Evolutionary conservation across 2,329 filamentous ascomycete species (phyloP).

Genomic region (Penicillium sp.): DNA sequence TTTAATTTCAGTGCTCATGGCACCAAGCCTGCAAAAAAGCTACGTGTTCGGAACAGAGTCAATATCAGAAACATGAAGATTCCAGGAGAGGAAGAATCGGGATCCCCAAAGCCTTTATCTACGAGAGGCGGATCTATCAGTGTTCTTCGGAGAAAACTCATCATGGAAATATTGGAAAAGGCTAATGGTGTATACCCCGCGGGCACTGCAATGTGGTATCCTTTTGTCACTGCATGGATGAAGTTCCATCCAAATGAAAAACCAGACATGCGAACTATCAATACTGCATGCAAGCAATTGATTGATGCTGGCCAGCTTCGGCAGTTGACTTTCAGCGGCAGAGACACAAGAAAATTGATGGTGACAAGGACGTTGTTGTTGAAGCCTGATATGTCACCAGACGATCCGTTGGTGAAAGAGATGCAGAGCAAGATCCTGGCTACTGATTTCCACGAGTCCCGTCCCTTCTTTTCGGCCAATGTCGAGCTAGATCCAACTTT

Average conservation of each 20-base stretch:
- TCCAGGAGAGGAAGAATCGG: background rate
- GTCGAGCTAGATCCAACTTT: slow-evolving; percentile 39
- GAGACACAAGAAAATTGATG: slow-evolving; percentile 47
- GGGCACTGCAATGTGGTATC: slow-evolving; percentile 54
- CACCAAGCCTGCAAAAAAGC: background rate
- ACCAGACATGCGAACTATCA: slow-evolving; percentile 55
- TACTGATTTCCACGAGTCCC: slow-evolving; percentile 31
- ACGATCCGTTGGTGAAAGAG: slow-evolving; percentile 46
- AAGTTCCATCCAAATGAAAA: slow-evolving; percentile 43
- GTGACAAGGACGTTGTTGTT: slow-evolving; percentile 52
- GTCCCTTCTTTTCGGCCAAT: slow-evolving; percentile 46
- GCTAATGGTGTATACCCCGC: slow-evolving; percentile 57
- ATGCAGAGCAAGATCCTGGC: slow-evolving; percentile 53
- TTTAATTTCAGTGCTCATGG: background rate
- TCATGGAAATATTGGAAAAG: slow-evolving; percentile 54
- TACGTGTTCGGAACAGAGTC: background rate
- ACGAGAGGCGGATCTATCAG: slow-evolving; percentile 45
- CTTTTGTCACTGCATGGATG: slow-evolving; percentile 55
- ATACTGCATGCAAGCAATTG: slow-evolving; percentile 50
- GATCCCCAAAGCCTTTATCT: background rate
- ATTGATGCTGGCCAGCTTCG: slow-evolving; percentile 52
- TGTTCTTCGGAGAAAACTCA: slow-evolving; percentile 49
- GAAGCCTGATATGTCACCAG: slow-evolving; percentile 46
- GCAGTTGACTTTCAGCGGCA: slow-evolving; percentile 53
- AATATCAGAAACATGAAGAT: background rate